Percentiles rank a stretch among this genome's conserved stretches.
These are phyloP conservation scores for Syzygium grande DNA, from an alignment of 345 rosid species.

Conservation along the genomic window DNA sequence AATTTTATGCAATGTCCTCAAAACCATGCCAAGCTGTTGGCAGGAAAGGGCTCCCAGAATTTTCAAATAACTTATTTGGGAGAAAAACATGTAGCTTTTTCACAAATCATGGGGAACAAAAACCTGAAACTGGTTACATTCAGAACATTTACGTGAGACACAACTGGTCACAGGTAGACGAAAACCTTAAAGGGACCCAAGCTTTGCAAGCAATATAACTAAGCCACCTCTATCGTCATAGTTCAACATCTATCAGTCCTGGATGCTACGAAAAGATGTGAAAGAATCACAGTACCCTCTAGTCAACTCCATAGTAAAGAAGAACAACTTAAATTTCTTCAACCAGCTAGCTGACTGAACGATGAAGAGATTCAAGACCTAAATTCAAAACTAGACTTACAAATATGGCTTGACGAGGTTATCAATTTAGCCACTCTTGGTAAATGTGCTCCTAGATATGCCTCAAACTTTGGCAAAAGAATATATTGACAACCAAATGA, in stretches of 20 bases:
- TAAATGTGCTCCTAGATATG: background rate
- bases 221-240: background rate
- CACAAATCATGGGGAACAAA: background rate
- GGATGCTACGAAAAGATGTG: background rate
- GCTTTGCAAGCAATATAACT: background rate
- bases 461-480: background rate
- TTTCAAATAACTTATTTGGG: background rate
- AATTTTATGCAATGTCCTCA: background rate
- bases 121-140: background rate
- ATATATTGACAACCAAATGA: background rate
- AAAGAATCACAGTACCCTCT: background rate
- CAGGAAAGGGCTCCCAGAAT: background rate
- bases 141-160: background rate
- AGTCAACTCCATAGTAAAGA: background rate
- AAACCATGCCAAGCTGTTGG: background rate
- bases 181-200: background rate
- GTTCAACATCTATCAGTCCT: background rate
- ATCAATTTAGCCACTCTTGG: background rate
- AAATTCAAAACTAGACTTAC: background rate
- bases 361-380: background rate
- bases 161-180: background rate
- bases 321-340: background rate
- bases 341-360: background rate
- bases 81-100: background rate
- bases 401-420: background rate